Evolutionary conservation across 23 red algal species (phyloP).

Genomic region (Pyropia yezoensis): DNA sequence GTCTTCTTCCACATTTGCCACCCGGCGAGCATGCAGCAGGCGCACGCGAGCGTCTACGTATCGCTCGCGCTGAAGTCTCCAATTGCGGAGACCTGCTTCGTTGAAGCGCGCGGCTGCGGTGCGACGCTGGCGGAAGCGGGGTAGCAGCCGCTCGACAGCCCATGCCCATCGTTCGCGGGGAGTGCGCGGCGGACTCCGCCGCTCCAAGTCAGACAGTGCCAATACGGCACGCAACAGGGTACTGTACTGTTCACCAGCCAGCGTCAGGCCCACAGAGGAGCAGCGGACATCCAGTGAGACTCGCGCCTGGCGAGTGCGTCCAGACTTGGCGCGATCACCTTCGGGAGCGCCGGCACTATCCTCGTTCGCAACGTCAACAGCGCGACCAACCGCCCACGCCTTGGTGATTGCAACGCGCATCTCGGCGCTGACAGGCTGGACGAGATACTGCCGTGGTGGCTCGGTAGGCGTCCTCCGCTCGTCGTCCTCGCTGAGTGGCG

Average conservation of each 20-base stretch:
- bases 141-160: conserved; percentile 59
- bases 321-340: too few species aligned
- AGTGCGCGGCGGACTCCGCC: conserved; percentile 45
- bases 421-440: too few species aligned
- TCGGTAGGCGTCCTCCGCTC: too few species aligned
- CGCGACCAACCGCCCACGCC: too few species aligned
- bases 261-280: not conserved
- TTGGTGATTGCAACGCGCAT: too few species aligned
- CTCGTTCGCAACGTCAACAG: too few species aligned
- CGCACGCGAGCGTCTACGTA: conserved; percentile 36
- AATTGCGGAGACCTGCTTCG: conserved; percentile 22
- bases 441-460: too few species aligned
- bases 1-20: conserved; percentile 15
- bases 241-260: conserved; percentile 70
- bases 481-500: too few species aligned
- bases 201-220: conserved; percentile 59
- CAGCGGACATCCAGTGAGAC: too few species aligned
- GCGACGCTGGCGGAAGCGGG: conserved; percentile 50
- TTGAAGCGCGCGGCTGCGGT: conserved; percentile 33
- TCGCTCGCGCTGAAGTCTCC: conserved; percentile 35
- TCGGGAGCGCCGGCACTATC: too few species aligned
- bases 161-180: conserved; percentile 58
- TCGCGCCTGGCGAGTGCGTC: too few species aligned
- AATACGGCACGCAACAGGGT: conserved; percentile 50
- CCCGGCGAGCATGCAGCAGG: conserved; percentile 19